These are phyloP conservation scores for Fusarium sambucinum DNA, from an alignment of 2,329 filamentous ascomycete genomes.

Conservation along the genomic window DNA sequence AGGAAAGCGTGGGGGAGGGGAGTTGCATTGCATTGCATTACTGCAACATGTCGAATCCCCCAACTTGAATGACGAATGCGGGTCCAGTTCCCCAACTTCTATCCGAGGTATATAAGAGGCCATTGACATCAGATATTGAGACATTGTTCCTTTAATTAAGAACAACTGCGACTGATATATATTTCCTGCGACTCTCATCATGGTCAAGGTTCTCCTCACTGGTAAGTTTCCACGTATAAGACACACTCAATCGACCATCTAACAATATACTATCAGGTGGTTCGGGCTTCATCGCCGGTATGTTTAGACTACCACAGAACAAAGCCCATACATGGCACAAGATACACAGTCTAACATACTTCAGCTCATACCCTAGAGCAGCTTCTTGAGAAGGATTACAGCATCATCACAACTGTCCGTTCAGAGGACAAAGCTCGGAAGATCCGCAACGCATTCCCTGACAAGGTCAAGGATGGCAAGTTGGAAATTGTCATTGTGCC, in stretches of 20 bases:
- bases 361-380: slow-evolving; percentile 67
- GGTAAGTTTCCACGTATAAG: slow-evolving; percentile 32
- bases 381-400: slow-evolving; percentile 63
- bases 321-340: neutral
- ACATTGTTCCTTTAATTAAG: neutral
- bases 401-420: slow-evolving; percentile 68
- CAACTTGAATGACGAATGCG: slow-evolving; percentile 45
- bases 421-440: slow-evolving; percentile 65
- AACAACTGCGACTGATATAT: neutral
- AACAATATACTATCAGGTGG: slow-evolving; percentile 45
- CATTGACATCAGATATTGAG: slow-evolving; percentile 18
- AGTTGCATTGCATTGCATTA: neutral
- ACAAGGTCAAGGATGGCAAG: slow-evolving; percentile 56
- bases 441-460: slow-evolving; percentile 61
- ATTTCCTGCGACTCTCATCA: slow-evolving; percentile 12
- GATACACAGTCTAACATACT: slow-evolving; percentile 8
- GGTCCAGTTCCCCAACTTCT: slow-evolving; percentile 25
- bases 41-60: slow-evolving; percentile 28
- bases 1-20: slow-evolving; percentile 29
- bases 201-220: slow-evolving; percentile 52
- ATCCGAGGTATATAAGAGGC: slow-evolving; percentile 16
- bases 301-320: slow-evolving; percentile 7
- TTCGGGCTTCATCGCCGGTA: slow-evolving; percentile 54
- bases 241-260: neutral
- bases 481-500: slow-evolving; percentile 73